phyloP scores from a whole-genome alignment of 75 land plant species.

The Pinus albicaulis region DNA sequence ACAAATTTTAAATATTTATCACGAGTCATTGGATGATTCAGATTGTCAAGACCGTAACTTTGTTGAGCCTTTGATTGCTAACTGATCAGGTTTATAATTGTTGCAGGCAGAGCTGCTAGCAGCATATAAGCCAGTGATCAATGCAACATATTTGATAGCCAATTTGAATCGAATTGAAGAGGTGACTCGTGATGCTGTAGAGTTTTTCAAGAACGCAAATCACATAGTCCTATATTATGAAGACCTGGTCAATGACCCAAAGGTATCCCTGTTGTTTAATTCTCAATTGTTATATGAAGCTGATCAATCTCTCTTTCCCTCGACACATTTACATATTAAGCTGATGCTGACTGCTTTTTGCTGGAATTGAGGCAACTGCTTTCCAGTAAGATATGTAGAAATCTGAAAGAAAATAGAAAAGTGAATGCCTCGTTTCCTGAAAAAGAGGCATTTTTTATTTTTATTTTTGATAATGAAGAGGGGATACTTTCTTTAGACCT shows the following conservation, averaged over 20 bases:
- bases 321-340: not conserved
- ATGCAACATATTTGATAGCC: constrained; percentile 19
- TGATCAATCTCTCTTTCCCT: not conserved
- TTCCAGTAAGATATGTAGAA: too few species aligned
- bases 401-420: too few species aligned
- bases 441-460: too few species aligned
- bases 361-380: not conserved
- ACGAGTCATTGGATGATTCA: not conserved
- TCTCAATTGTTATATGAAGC: not conserved
- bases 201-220: constrained; percentile 29
- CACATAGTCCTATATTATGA: constrained; percentile 49
- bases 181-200: constrained; percentile 18
- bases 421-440: too few species aligned
- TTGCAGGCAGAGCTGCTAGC: constrained; percentile 54
- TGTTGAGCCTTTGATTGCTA: constrained; percentile 1
- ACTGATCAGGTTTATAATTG: not conserved
- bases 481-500: too few species aligned
- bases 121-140: constrained; percentile 39
- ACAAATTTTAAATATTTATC: not conserved
- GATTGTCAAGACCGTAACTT: constrained; percentile 5
- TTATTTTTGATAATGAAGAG: too few species aligned
- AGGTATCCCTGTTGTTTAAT: constrained; percentile 8
- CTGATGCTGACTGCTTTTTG: too few species aligned
- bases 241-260: constrained; percentile 20
- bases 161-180: constrained; percentile 36